Conservation (phyloP, 129 eudicot species). For the Daucus carota region DNA sequence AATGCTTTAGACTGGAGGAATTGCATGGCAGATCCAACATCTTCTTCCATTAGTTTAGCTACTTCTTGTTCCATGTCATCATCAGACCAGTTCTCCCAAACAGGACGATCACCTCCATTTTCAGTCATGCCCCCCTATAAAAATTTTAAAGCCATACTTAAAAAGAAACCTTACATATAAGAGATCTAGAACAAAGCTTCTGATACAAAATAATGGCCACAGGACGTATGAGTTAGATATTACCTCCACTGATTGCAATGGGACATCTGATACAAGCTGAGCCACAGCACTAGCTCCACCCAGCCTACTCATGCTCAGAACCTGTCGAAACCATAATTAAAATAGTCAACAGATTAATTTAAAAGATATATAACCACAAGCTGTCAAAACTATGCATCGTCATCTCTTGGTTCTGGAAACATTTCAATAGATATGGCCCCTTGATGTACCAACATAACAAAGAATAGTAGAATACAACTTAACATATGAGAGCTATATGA, state of each 20-base stretch:
- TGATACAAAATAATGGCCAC: background rate
- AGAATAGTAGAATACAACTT: background rate
- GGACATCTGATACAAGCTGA: conserved; percentile 86
- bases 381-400: background rate
- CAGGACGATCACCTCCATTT: conserved; percentile 41
- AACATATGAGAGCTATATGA: background rate
- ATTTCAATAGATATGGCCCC: background rate
- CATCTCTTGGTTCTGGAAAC: background rate
- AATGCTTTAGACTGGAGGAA: conserved; percentile 86
- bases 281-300: conserved; percentile 99
- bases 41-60: conserved; percentile 92
- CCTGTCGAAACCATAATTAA: conserved; percentile 32
- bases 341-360: background rate
- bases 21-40: conserved; percentile 94
- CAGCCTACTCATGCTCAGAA: conserved; percentile 97
- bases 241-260: conserved; percentile 74
- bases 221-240: background rate
- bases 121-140: conserved; percentile 38
- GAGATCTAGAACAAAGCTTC: background rate
- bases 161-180: background rate
- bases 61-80: conserved; percentile 82
- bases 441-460: background rate
- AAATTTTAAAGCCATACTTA: background rate
- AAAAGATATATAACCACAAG: background rate
- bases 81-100: conserved; percentile 91